A percentile compares a stretch with the other conserved stretches of the same genome.
Conservation (phyloP, 1,139 yeast species). For the Martiniozyma asiatica region DNA sequence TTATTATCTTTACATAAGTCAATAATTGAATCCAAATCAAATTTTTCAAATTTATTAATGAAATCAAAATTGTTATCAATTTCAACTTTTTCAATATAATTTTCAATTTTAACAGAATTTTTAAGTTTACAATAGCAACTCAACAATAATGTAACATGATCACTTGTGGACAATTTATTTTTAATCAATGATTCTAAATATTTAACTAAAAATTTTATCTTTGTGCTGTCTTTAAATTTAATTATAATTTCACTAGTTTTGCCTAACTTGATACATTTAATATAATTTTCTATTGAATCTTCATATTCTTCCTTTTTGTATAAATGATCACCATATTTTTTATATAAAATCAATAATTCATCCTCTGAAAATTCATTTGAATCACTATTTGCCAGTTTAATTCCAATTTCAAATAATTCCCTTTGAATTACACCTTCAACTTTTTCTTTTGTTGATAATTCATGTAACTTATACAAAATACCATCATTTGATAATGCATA, state of each 20-base stretch:
- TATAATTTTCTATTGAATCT: constrained; percentile 61
- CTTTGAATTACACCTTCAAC: constrained; percentile 61
- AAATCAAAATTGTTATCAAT: constrained; percentile 26
- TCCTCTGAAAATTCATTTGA: constrained; percentile 23
- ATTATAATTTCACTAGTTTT: constrained; percentile 71
- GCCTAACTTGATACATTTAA: constrained; percentile 29
- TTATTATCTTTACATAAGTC: constrained; percentile 70
- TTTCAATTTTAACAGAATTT: constrained; percentile 42
- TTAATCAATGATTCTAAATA: constrained; percentile 52
- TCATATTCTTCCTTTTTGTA: constrained; percentile 54
- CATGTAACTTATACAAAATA: constrained; percentile 52
- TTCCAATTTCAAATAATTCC: constrained; percentile 63
- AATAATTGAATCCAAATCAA: constrained; percentile 64
- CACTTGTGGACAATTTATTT: constrained; percentile 44
- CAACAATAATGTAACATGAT: constrained; percentile 71
- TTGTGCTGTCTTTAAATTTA: constrained; percentile 76
- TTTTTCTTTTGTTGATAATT: constrained; percentile 54
- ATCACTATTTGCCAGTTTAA: constrained; percentile 43
- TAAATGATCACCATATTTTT: constrained; percentile 58
- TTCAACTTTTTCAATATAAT: constrained; percentile 38
- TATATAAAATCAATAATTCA: constrained; percentile 42
- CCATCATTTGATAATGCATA: constrained; percentile 69
- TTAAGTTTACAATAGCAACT: constrained; percentile 79
- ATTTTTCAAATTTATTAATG: constrained; percentile 25
- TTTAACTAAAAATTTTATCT: constrained; percentile 50